Evolutionary conservation across 768 basidiomycete species (phyloP).

Genomic region (Hericium erinaceus): DNA sequence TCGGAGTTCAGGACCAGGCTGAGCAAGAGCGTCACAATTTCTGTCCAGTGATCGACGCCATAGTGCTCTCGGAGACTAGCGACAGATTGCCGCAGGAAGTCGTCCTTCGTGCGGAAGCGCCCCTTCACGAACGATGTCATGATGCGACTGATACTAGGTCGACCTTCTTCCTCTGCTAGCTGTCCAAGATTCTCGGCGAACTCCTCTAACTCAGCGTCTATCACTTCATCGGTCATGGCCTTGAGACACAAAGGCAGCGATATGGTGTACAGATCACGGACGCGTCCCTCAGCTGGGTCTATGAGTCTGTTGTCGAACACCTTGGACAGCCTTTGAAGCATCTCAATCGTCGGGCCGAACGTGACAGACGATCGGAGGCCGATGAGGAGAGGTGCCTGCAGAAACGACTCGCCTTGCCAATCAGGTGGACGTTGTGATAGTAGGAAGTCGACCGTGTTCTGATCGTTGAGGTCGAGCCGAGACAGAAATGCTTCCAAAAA

Average conservation of each 20-base stretch:
- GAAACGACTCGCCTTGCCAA: constrained; percentile 55
- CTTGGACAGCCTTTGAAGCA: constrained; percentile 54
- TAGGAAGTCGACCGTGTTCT: constrained; percentile 56
- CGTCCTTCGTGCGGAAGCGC: constrained; percentile 86
- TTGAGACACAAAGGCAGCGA: constrained; percentile 85
- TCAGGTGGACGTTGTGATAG: constrained; percentile 56
- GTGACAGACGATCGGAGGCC: constrained; percentile 78
- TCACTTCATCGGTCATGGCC: constrained; percentile 56
- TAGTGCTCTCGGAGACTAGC: constrained; percentile 82
- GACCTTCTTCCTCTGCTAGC: constrained; percentile 64
- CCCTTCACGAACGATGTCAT: constrained; percentile 83
- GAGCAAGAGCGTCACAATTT: constrained; percentile 78
- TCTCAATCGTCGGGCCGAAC: constrained; percentile 52
- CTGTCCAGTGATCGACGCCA: constrained; percentile 62
- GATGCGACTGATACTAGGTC: constrained; percentile 75
- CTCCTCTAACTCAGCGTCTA: constrained; percentile 49
- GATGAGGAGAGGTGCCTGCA: constrained; percentile 65
- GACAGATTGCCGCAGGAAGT: constrained; percentile 87
- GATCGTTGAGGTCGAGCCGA: constrained; percentile 64
- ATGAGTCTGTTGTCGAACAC: constrained; percentile 56
- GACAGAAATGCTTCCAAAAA: constrained; percentile 58
- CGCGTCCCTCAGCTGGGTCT: constrained; percentile 58
- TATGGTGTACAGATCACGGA: constrained; percentile 76
- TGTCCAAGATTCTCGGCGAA: constrained; percentile 67
- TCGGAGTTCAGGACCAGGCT: constrained; percentile 79